Evolutionary conservation across 805 yeast genomes (phyloP), one percentile per base, ranked within the genome.

Genomic region (Yamadazyma sp.): DNA sequence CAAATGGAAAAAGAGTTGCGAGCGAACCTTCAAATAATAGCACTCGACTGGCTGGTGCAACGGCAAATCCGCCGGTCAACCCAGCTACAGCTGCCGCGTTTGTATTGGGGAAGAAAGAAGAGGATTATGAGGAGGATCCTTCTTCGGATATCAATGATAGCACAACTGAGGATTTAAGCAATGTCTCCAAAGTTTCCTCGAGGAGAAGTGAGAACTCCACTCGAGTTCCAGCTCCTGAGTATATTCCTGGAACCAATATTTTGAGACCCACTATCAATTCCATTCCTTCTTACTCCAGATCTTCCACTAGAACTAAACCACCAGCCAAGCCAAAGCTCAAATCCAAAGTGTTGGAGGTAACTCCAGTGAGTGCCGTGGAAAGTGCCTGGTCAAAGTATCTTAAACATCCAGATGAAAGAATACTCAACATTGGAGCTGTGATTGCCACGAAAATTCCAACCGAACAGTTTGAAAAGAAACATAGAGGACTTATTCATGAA

Each of bases 191-290:
- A 37, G 38, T 60, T 5, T 22, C 61, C 42, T 51, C 25, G 37
- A 60, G 38, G 57, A 56, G 42, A 43, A 15, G 37, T 2, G 25
- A 45, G 20, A 18, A 42, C 4, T 32, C 35, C 10, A 14, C 41
- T 10, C 51, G 48, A 33, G 28, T 29, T 3, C 53, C 62, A 29
- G 44, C 62, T 8, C 70, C 73, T n/a, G 79, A 76, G 7, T 62
- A 65, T 42, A 73, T 77, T 36, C 82, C 82, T 0, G 82, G 82
- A 3, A 77, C 82, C 1, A 77, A 75, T 44, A 77, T 77, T 28
- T 66, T 76, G 36, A 54, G 82, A 37, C 82, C 82, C 0, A 65
- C 62, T 2, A 59, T 75, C 34, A 70, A 67, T 41, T 60, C 72
- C 0, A 45, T 66, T 33, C 54, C 42, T 21, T 46, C 57, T 16